Evolutionary conservation across 78 protist species (phyloP).

Genomic region (Polysphondylium violaceum): DNA sequence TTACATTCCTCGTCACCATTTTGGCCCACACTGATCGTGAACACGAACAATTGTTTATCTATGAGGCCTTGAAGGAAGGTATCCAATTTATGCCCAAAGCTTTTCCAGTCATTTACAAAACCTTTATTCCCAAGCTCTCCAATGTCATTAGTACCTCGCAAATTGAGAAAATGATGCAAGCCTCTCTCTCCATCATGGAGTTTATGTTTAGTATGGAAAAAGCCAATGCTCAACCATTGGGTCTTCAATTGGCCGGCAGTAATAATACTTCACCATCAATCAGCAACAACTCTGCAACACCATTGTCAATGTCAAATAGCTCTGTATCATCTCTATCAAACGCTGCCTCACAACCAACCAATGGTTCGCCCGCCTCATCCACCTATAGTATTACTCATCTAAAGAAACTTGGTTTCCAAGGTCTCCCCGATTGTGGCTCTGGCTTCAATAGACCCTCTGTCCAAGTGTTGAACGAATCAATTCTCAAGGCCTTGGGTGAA

Average conservation of each 20-base stretch:
- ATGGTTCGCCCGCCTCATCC: not conserved
- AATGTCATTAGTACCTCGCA: slow-evolving; percentile 48
- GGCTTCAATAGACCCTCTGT: slow-evolving; percentile 48
- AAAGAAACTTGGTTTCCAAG: slow-evolving; percentile 64
- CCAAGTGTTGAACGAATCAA: slow-evolving; percentile 40
- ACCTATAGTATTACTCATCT: slow-evolving; percentile 17
- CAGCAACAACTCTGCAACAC: not conserved
- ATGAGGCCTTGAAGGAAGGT: slow-evolving; percentile 69
- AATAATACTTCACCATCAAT: not conserved
- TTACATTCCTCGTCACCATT: slow-evolving; percentile 55
- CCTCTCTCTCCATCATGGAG: slow-evolving; percentile 50
- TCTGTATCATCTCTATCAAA: not conserved
- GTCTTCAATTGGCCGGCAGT: too few relatives aligned
- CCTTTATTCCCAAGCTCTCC: slow-evolving; percentile 59
- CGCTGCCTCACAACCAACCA: not conserved
- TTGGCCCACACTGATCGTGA: slow-evolving; percentile 69
- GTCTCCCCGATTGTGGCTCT: slow-evolving; percentile 67
- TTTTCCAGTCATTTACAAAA: slow-evolving; percentile 69
- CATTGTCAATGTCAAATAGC: not conserved
- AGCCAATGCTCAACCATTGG: not conserved
- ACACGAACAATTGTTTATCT: slow-evolving; percentile 74
- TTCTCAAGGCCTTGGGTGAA: slow-evolving; percentile 31
- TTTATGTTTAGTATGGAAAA: slow-evolving; percentile 60
- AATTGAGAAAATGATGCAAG: slow-evolving; percentile 74
- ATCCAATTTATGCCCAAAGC: slow-evolving; percentile 73